Percentiles rank a stretch among this genome's conserved stretches.
These are phyloP conservation scores for Acephala macrosclerotiorum DNA, from an alignment of 2,329 filamentous ascomycete genomes.

Conservation along the genomic window DNA sequence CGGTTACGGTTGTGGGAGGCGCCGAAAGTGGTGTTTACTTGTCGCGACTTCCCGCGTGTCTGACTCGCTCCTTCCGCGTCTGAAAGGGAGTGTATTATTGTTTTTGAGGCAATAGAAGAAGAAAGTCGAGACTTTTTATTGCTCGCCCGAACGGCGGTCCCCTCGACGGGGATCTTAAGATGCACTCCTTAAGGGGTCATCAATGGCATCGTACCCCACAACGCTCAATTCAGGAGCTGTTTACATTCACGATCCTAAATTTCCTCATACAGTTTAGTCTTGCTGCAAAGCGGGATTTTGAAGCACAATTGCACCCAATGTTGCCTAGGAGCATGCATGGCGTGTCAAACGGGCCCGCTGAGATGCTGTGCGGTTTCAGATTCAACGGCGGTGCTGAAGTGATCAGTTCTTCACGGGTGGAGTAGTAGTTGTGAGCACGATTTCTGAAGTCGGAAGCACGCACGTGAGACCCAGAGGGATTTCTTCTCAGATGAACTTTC, in stretches of 20 bases:
- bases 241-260: slow-evolving; percentile 21
- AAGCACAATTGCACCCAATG: neutral
- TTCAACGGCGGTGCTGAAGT: neutral
- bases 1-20: slow-evolving; percentile 16
- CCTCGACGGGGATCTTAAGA: slow-evolving; percentile 15
- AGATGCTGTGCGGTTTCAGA: neutral
- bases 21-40: slow-evolving; percentile 24
- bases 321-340: slow-evolving; percentile 12
- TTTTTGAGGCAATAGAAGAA: slow-evolving; percentile 15
- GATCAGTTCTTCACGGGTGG: neutral
- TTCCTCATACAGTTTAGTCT: slow-evolving; percentile 12
- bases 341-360: neutral
- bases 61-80: slow-evolving; percentile 15
- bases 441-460: too few species aligned
- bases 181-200: slow-evolving; percentile 29
- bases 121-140: neutral
- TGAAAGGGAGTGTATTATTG: slow-evolving; percentile 14
- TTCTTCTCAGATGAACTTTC: too few species aligned
- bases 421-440: neutral
- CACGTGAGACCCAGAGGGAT: too few species aligned
- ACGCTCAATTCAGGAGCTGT: slow-evolving; percentile 9
- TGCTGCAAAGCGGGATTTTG: neutral
- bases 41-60: slow-evolving; percentile 29
- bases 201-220: slow-evolving; percentile 10
- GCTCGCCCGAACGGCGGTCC: too few species aligned